These are phyloP conservation scores for Saccharum hybrid DNA, from an alignment of 202 grass and related monocot genomes.

Conservation along the genomic window DNA sequence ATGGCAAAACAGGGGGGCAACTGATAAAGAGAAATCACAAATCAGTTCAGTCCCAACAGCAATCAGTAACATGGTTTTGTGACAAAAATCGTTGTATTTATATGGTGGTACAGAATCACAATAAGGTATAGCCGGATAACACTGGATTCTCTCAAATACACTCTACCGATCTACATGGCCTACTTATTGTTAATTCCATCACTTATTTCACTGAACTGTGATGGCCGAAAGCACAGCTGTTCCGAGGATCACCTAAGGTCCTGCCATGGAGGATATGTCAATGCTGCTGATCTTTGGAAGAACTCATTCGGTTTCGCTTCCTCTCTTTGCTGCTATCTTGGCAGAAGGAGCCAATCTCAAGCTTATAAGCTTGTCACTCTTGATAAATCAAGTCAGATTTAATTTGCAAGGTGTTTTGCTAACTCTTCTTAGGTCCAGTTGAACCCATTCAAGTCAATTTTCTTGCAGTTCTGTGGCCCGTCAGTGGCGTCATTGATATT, in stretches of 20 bases:
- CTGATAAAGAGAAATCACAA: background rate
- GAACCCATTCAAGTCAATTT: conserved; percentile 91
- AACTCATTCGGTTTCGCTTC: conserved; percentile 16
- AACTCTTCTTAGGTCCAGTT: conserved; percentile 67
- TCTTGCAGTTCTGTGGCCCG: conserved; percentile 55
- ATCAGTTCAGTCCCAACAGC: background rate
- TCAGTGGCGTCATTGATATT: conserved; percentile 74
- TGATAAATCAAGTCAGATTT: conserved; percentile 12
- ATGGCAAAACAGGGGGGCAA: background rate
- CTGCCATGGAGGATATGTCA: conserved; percentile 11
- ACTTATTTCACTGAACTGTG: conserved; percentile 49
- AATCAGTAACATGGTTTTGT: conserved; percentile 10
- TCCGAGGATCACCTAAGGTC: conserved; percentile 1
- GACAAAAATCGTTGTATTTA: conserved; percentile 48
- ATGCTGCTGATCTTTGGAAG: conserved; percentile 15
- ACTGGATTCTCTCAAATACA: conserved; percentile 35
- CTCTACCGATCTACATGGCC: conserved; percentile 30
- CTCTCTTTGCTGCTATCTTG: background rate
- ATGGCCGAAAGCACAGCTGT: conserved; percentile 25
- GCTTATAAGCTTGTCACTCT: conserved; percentile 7
- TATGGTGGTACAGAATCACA: conserved; percentile 44
- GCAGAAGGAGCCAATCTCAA: background rate
- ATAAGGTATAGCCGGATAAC: conserved; percentile 39
- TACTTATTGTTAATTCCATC: conserved; percentile 46
- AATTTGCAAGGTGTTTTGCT: background rate